These are phyloP conservation scores for Leccinum obscurum DNA, from an alignment of 768 basidiomycete genomes.

Conservation along the genomic window DNA sequence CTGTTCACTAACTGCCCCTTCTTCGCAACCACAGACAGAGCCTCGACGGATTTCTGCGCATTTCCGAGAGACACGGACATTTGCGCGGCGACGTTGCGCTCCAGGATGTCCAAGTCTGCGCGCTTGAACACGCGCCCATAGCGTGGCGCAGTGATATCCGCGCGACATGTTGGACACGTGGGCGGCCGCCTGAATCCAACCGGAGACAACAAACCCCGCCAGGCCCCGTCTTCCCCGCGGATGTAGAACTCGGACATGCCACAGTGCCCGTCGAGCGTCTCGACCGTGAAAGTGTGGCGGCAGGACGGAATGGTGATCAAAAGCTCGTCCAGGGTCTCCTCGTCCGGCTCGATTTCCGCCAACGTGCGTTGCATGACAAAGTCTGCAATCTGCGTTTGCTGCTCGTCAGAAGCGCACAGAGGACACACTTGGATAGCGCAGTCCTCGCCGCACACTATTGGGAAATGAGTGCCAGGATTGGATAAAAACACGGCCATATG, in stretches of 20 bases:
- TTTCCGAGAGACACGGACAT: slow-evolving; percentile 47
- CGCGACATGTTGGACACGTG: slow-evolving; percentile 58
- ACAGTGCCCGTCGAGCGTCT: slow-evolving; percentile 65
- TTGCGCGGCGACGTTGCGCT: slow-evolving; percentile 55
- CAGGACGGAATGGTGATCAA: slow-evolving; percentile 64
- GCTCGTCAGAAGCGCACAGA: too few species aligned
- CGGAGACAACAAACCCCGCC: slow-evolving; percentile 47
- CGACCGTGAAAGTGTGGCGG: slow-evolving; percentile 66
- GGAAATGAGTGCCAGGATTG: background rate
- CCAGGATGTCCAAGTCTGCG: slow-evolving; percentile 63
- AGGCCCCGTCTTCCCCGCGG: slow-evolving; percentile 35
- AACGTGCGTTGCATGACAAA: slow-evolving; percentile 54
- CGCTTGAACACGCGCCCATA: slow-evolving; percentile 65
- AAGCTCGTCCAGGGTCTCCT: slow-evolving; percentile 45
- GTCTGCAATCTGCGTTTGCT: slow-evolving; percentile 47
- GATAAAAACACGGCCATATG: background rate
- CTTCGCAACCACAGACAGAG: slow-evolving; percentile 27
- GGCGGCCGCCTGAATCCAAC: slow-evolving; percentile 43
- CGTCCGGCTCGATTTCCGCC: slow-evolving; percentile 45
- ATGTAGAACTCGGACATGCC: slow-evolving; percentile 52
- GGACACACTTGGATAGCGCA: slow-evolving; percentile 33
- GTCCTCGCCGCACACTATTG: slow-evolving; percentile 64
- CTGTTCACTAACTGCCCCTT: slow-evolving; percentile 10
- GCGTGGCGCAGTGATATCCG: slow-evolving; percentile 53
- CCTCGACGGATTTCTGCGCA: slow-evolving; percentile 30